Evolutionary conservation across 176 grass and related monocot species (phyloP).

Genomic region (Rhynchospora tenuis): DNA sequence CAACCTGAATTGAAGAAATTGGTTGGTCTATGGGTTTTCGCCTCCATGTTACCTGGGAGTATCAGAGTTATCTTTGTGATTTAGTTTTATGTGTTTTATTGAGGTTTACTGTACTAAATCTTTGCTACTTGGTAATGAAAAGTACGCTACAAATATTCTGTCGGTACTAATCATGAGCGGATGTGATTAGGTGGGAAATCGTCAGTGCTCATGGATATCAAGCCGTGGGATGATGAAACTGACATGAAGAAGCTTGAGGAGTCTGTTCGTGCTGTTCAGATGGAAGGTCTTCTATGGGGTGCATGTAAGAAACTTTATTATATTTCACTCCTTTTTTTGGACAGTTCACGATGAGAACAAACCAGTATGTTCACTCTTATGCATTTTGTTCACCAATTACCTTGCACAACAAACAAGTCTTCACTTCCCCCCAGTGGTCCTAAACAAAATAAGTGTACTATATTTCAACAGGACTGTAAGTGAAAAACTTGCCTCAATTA

Average conservation of each 20-base stretch:
- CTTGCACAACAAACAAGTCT: background rate
- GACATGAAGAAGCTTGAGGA: slow-evolving; percentile 97
- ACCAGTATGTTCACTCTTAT: background rate
- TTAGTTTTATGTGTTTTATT: background rate
- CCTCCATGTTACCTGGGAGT: background rate
- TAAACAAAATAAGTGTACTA: background rate
- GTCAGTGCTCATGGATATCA: slow-evolving; percentile 82
- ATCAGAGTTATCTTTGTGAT: too few relatives aligned
- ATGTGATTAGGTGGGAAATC: slow-evolving; percentile 71
- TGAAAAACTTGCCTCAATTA: background rate
- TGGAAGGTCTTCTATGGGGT: slow-evolving; percentile 87
- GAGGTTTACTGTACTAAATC: background rate
- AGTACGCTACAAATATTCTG: background rate
- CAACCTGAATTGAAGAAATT: background rate
- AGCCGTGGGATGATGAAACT: slow-evolving; percentile 97
- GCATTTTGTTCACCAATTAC: background rate
- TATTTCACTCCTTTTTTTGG: background rate
- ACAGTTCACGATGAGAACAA: background rate
- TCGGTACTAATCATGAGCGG: background rate
- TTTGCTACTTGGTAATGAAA: background rate
- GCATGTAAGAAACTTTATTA: slow-evolving; percentile 46
- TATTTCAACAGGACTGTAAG: background rate
- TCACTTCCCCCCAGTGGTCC: background rate
- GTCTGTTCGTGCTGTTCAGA: slow-evolving; percentile 64
- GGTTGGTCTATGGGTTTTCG: background rate